Evolutionary conservation across 164 flowering plant species (phyloP).

Genomic region (Brasenia schreberi): DNA sequence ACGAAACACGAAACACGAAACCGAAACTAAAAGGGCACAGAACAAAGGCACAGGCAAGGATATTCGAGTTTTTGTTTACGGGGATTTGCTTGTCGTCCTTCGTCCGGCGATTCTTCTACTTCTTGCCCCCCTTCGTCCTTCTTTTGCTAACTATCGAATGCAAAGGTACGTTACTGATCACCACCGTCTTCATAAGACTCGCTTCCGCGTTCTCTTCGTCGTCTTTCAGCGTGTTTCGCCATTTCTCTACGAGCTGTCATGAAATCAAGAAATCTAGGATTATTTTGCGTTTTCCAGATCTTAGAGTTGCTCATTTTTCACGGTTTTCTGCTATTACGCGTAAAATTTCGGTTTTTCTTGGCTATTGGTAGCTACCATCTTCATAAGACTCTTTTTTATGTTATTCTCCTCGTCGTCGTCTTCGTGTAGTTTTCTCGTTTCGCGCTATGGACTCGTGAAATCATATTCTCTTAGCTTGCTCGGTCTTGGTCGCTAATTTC

Average conservation of each 20-base stretch:
- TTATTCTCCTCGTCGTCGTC: not conserved
- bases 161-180: not conserved
- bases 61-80: not conserved
- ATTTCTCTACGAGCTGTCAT: not conserved
- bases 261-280: not conserved
- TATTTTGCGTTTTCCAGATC: not conserved
- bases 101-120: not conserved
- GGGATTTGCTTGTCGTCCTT: not conserved
- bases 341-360: too few relatives aligned
- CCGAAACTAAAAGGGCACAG: not conserved
- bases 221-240: not conserved
- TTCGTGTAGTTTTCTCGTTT: not conserved
- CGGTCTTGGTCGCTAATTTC: not conserved
- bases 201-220: not conserved
- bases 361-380: not conserved
- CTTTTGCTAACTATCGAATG: not conserved
- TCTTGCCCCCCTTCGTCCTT: not conserved
- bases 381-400: not conserved
- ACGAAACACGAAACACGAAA: not conserved
- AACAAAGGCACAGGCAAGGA: not conserved
- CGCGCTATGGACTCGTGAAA: not conserved
- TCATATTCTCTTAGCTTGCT: not conserved
- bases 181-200: not conserved
- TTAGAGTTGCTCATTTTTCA: too few relatives aligned
- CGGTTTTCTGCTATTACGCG: too few relatives aligned